Percentiles rank a stretch among this genome's conserved stretches.
Evolutionary conservation across 768 basidiomycete genomes (phyloP).

Genomic region (Russula virescens): DNA sequence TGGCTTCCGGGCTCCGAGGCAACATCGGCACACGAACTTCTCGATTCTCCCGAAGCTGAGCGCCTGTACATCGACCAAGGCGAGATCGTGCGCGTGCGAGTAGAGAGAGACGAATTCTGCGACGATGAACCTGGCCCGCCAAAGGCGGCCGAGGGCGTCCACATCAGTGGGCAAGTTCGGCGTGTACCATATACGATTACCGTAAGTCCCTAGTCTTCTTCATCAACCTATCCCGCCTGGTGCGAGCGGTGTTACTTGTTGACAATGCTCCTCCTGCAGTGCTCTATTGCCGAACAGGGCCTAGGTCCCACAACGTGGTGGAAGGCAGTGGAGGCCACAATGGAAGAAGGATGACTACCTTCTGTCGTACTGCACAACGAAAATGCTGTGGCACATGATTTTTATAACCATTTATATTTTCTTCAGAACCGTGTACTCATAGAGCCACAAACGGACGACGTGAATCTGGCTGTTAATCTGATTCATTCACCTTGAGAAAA

Average conservation of each 20-base stretch:
- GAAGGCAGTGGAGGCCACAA: slow-evolving; percentile 44
- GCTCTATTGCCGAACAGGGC: slow-evolving; percentile 79
- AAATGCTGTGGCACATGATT: not conserved
- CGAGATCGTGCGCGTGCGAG: slow-evolving; percentile 69
- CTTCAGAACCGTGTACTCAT: too few relatives aligned
- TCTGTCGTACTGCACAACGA: not conserved
- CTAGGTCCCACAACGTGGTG: slow-evolving; percentile 75
- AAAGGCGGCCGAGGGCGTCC: slow-evolving; percentile 65
- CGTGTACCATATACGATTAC: slow-evolving; percentile 64
- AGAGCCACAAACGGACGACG: too few relatives aligned
- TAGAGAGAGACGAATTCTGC: slow-evolving; percentile 77
- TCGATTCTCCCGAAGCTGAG: slow-evolving; percentile 58
- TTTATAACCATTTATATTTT: too few relatives aligned
- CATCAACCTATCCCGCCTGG: not conserved
- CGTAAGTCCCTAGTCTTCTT: slow-evolving; percentile 37
- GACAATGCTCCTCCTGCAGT: slow-evolving; percentile 37
- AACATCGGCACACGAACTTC: slow-evolving; percentile 52
- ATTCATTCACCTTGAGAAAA: too few relatives aligned
- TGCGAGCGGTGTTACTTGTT: not conserved
- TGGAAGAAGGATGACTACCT: slow-evolving; percentile 34
- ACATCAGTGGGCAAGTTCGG: slow-evolving; percentile 43
- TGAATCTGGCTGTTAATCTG: too few relatives aligned
- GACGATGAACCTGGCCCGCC: slow-evolving; percentile 85
- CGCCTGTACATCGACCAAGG: slow-evolving; percentile 80
- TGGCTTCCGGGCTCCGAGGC: slow-evolving; percentile 62